Percentiles rank a stretch among this genome's conserved stretches.
phyloP scores from a whole-genome alignment of 139 green algal species.

The Pleodorina starrii region DNA sequence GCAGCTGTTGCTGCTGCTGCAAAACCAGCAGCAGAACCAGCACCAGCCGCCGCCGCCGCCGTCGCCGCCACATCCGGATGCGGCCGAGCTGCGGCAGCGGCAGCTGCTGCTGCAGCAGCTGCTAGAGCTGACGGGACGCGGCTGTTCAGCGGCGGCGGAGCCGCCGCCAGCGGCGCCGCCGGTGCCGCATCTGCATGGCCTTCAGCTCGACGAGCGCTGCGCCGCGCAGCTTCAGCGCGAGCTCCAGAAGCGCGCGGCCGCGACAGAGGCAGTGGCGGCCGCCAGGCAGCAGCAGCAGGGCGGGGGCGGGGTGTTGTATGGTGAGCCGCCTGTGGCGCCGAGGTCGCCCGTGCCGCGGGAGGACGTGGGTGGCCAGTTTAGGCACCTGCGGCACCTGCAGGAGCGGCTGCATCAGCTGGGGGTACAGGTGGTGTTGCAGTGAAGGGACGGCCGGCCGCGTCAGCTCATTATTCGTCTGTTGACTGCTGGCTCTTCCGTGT shows the following conservation, averaged over 20 bases:
- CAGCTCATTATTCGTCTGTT: too few relatives aligned
- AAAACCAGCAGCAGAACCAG: too few relatives aligned
- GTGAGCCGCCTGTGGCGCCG: too few relatives aligned
- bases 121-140: too few relatives aligned
- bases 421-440: conserved; percentile 11
- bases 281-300: too few relatives aligned
- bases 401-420: conserved; percentile 11
- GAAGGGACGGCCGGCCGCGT: too few relatives aligned
- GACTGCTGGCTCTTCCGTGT: too few relatives aligned
- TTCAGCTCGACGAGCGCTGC: not conserved
- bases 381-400: not conserved
- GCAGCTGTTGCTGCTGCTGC: not conserved
- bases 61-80: not conserved
- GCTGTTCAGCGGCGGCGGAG: not conserved
- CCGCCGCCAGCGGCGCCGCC: not conserved
- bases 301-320: too few relatives aligned
- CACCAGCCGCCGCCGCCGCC: too few relatives aligned
- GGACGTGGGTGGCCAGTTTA: too few relatives aligned
- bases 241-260: not conserved
- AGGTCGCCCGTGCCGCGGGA: too few relatives aligned
- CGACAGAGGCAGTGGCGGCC: not conserved
- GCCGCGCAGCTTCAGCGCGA: not conserved
- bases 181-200: not conserved
- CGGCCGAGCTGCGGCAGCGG: not conserved
- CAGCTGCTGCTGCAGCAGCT: not conserved